Evolutionary conservation across 441 rosid genomes (phyloP).

Genomic region (Bocquillonia castaneifolia): DNA sequence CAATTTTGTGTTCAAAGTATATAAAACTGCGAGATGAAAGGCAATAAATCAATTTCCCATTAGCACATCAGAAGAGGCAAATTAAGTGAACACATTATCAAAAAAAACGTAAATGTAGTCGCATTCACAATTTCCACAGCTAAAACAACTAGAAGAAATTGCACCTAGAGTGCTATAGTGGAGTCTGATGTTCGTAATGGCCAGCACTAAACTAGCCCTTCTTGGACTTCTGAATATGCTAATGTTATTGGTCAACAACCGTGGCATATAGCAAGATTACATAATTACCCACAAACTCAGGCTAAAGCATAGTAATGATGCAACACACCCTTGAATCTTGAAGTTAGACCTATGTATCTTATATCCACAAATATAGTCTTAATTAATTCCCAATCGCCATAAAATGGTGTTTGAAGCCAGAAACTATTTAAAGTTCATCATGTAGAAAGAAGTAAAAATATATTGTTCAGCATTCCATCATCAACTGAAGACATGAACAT

Average conservation of each 20-base stretch:
- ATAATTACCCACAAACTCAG: not conserved
- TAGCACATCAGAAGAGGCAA: not conserved
- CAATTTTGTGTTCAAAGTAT: slow-evolving; percentile 33
- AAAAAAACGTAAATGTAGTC: not conserved
- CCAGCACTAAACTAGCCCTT: not conserved
- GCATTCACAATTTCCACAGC: not conserved
- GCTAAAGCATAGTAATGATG: not conserved
- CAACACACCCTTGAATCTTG: not conserved
- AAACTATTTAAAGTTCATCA: not conserved
- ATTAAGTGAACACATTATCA: not conserved
- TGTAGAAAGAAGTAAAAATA: not conserved
- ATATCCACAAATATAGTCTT: no score
- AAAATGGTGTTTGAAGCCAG: not conserved
- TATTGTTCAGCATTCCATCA: not conserved
- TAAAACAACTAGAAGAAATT: not conserved
- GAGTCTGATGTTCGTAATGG: not conserved
- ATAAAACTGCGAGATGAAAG: slow-evolving; percentile 35
- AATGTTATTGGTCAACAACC: not conserved
- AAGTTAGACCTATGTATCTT: no score
- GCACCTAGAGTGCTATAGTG: not conserved
- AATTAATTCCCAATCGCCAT: not conserved
- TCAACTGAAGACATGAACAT: not conserved
- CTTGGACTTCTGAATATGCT: not conserved
- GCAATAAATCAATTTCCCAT: slow-evolving; percentile 2
- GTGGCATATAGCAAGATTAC: not conserved